Conservation (phyloP, 306 rosid genomes). For the Gastrolobium villosum region DNA sequence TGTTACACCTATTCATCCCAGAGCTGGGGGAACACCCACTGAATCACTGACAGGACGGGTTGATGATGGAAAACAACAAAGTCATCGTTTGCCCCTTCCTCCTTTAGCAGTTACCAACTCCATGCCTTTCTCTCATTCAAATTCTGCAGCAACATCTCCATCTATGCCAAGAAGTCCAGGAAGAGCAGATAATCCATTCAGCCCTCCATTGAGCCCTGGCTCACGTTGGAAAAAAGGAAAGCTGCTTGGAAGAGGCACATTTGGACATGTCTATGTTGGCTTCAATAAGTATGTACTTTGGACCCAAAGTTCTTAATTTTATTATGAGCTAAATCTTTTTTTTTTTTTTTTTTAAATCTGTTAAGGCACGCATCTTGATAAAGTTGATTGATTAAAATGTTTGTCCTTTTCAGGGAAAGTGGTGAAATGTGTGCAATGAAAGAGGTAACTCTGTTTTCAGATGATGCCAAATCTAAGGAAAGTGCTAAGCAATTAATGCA, state of each 20-base stretch:
- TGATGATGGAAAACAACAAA: slow-evolving; percentile 88
- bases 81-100: slow-evolving; percentile 95
- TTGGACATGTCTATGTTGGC: slow-evolving; percentile 95
- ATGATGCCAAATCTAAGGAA: slow-evolving; percentile 94
- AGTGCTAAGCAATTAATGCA: slow-evolving; percentile 91
- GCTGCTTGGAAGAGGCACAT: slow-evolving; percentile 91
- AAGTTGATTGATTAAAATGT: slow-evolving; percentile 34
- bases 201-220: slow-evolving; percentile 87
- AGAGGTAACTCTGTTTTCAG: slow-evolving; percentile 96
- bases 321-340: neutral
- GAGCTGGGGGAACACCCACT: slow-evolving; percentile 69
- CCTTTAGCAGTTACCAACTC: slow-evolving; percentile 72
- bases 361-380: slow-evolving; percentile 4
- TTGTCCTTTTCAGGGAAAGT: slow-evolving; percentile 66
- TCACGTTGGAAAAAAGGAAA: slow-evolving; percentile 96
- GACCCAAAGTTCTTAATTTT: slow-evolving; percentile 20
- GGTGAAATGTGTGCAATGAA: slow-evolving; percentile 99
- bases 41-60: slow-evolving; percentile 80
- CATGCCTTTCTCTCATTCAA: slow-evolving; percentile 81
- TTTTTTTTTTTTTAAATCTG: neutral
- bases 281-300: slow-evolving; percentile 75
- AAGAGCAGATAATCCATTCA: slow-evolving; percentile 84
- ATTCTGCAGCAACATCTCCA: slow-evolving; percentile 94
- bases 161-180: slow-evolving; percentile 96
- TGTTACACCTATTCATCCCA: slow-evolving; percentile 92